Conservation (phyloP, 768 basidiomycete species). For the Rhodotorula paludigena region DNA sequence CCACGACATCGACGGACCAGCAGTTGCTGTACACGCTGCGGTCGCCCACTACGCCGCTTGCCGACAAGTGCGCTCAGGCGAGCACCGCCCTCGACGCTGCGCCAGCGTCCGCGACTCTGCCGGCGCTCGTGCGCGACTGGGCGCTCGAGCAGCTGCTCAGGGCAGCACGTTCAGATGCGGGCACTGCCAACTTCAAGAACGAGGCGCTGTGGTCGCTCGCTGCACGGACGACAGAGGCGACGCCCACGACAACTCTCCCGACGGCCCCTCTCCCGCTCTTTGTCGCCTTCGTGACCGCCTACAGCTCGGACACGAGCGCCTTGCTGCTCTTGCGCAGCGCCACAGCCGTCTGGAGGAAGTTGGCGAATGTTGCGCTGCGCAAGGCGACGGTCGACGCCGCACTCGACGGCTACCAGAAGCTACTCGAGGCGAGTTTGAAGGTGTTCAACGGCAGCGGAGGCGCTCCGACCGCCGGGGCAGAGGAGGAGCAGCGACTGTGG, state of each 20-base stretch:
- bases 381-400: slow-evolving; percentile 31
- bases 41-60: slow-evolving; percentile 25
- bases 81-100: slow-evolving; percentile 4
- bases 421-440: slow-evolving; percentile 5
- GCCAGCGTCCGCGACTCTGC: slow-evolving; percentile 1
- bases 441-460: background rate
- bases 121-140: slow-evolving; percentile 23
- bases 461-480: background rate
- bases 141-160: slow-evolving; percentile 14
- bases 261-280: slow-evolving; percentile 17
- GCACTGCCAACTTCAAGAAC: background rate
- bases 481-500: background rate
- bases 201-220: slow-evolving; percentile 12
- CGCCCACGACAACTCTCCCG: background rate
- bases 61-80: slow-evolving; percentile 8
- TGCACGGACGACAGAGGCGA: background rate
- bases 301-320: background rate
- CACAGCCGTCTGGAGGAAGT: background rate
- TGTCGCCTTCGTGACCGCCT: slow-evolving; percentile 11
- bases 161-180: background rate
- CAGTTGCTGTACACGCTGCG: slow-evolving; percentile 28
- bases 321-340: background rate
- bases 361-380: slow-evolving; percentile 19
- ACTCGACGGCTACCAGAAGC: slow-evolving; percentile 31
- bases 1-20: slow-evolving; percentile 8